Base-by-base conservation (phyloP, 768 basidiomycete species). In the Xanthoconium purpureum region DNA sequence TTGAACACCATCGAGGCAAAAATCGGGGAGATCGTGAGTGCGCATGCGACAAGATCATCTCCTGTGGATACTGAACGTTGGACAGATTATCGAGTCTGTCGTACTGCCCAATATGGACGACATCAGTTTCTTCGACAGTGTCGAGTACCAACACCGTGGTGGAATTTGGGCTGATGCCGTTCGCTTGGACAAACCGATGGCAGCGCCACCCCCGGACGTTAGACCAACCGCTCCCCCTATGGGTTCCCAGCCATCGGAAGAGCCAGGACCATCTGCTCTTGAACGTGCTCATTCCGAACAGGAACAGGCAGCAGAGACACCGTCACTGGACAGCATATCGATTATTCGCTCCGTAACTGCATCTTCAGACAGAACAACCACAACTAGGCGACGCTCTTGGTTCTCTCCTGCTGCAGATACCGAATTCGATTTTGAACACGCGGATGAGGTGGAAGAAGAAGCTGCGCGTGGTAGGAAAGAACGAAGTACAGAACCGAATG, bases 101-200 rank as follows among this genome's bases (percentile, higher is more conserved):
- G 97, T 99, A 18, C 75, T 95, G 69, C 97, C 97, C 6, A 92
- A 97, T 73, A 97, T 98, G 94, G 97, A 99, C 70, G 97, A 99
- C 65, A 89, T 98, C 56, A 80, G 94, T 13, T 98, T 94, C 80
- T 98, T 96, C 69, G 89, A 97, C 70, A 95, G 89, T 36, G 65
- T 66, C 4, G 63, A 67, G 3, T 87, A 81, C 63, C 63, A 67
- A 49, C 85, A 81, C 55, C 85, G 96, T 37, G 96, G 95, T 44
- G 96, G 95, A 8, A 89, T 99, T 60, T 98, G 89, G 82, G 78
- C 83, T 9, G 91, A 94, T 60, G 88, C 94, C 9, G 79, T 74
- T 4, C 78, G 86, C 32, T 73, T 63, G 30, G 78, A 78, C 47
- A 65, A 58, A 24, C 58, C 61, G 17, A 49, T 66, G 61, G 6